phyloP scores from a whole-genome alignment of 805 yeast species.

The Naumovozyma baii region DNA sequence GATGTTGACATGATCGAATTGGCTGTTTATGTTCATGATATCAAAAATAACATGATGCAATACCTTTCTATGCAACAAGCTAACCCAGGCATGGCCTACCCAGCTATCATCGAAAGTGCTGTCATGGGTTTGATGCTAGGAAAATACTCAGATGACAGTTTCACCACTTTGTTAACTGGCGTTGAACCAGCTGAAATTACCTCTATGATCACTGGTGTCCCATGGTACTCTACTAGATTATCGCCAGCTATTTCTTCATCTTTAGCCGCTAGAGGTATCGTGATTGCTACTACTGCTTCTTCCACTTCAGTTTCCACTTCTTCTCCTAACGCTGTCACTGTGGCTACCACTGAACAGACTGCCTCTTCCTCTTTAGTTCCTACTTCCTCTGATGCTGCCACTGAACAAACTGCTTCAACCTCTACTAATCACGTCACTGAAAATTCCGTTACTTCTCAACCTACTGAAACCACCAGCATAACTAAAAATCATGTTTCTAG shows the following conservation, averaged over 20 bases:
- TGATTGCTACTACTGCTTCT: background rate
- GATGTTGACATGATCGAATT: conserved; percentile 5
- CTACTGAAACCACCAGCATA: background rate
- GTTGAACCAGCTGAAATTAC: conserved; percentile 23
- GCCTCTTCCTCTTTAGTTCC: background rate
- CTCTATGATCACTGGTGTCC: conserved; percentile 20
- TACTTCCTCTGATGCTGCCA: background rate
- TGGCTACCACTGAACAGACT: background rate
- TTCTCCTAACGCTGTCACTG: background rate
- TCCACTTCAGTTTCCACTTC: background rate
- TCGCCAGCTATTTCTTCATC: conserved; percentile 7
- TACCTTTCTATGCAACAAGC: conserved; percentile 6
- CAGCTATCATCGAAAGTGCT: conserved; percentile 9
- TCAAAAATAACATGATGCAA: conserved; percentile 2
- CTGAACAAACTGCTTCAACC: no score
- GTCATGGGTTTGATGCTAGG: conserved; percentile 24
- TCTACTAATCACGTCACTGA: no score
- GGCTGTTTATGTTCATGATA: conserved; percentile 8
- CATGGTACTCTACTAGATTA: conserved; percentile 30
- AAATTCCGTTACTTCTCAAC: no score
- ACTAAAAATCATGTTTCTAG: background rate
- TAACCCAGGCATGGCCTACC: conserved; percentile 7
- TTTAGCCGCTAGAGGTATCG: background rate
- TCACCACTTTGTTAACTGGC: conserved; percentile 23
- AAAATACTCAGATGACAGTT: conserved; percentile 25